A percentile compares a stretch with the other conserved stretches of the same genome.
These are phyloP conservation scores for Boeremia exigua DNA, from an alignment of 2,329 filamentous ascomycete genomes.

Conservation along the genomic window DNA sequence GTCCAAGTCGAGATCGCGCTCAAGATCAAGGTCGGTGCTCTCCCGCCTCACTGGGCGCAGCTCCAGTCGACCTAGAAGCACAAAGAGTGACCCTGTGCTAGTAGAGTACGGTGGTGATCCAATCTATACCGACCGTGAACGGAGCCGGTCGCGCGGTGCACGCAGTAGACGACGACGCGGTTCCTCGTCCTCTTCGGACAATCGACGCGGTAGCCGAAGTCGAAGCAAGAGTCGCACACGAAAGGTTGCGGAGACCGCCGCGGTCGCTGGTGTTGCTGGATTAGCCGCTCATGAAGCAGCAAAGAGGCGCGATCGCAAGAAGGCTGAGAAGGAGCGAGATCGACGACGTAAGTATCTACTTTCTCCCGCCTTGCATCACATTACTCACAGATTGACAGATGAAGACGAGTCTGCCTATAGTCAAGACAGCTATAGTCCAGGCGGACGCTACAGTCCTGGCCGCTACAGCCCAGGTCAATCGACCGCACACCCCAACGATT, in stretches of 20 bases:
- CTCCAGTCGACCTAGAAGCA: slow-evolving; percentile 49
- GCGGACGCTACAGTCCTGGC: slow-evolving; percentile 21
- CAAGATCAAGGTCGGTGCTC: slow-evolving; percentile 54
- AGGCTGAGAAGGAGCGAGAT: slow-evolving; percentile 59
- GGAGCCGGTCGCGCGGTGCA: slow-evolving; percentile 37
- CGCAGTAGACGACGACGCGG: slow-evolving; percentile 51
- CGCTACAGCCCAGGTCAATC: slow-evolving; percentile 41
- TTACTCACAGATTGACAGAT: slow-evolving; percentile 33
- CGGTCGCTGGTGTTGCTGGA: slow-evolving; percentile 64
- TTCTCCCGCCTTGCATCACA: slow-evolving; percentile 13
- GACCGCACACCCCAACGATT: slow-evolving; percentile 37
- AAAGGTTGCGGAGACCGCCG: slow-evolving; percentile 61
- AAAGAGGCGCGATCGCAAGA: slow-evolving; percentile 63
- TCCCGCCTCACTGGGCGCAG: slow-evolving; percentile 47
- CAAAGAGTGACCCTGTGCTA: slow-evolving; percentile 58
- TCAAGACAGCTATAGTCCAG: slow-evolving; percentile 41
- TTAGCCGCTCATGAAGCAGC: slow-evolving; percentile 64
- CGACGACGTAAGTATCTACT: slow-evolving; percentile 54
- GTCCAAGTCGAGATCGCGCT: slow-evolving; percentile 47
- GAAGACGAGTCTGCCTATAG: slow-evolving; percentile 47
- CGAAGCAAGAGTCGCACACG: slow-evolving; percentile 57
- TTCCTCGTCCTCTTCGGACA: slow-evolving; percentile 50
- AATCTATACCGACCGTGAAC: slow-evolving; percentile 59
- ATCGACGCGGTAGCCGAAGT: slow-evolving; percentile 47
- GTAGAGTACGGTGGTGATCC: slow-evolving; percentile 71